phyloP scores from a whole-genome alignment of 495 filamentous ascomycete species.

The Penicillium robsamsonii region DNA sequence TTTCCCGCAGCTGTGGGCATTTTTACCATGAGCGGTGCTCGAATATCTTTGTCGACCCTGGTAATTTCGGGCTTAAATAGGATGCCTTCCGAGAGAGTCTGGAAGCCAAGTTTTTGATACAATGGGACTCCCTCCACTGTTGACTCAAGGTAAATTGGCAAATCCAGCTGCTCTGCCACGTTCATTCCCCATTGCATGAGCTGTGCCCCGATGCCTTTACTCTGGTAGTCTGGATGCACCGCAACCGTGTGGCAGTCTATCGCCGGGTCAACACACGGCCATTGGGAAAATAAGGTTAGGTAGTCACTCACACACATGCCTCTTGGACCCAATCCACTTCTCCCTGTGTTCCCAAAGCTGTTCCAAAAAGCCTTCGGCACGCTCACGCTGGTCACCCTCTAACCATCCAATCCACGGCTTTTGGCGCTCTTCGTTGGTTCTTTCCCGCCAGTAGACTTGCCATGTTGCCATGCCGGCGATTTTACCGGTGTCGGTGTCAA shows the following conservation, averaged over 20 bases:
- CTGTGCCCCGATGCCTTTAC: constrained; percentile 5
- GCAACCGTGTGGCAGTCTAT: constrained; percentile 15
- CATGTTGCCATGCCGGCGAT: constrained; percentile 19
- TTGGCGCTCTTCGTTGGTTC: constrained; percentile 6
- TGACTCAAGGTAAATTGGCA: constrained; percentile 12
- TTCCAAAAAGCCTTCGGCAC: constrained; percentile 4
- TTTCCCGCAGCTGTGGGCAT: constrained; percentile 8
- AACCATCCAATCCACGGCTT: constrained; percentile 18
- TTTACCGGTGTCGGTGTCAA: constrained; percentile 31
- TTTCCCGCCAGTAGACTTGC: constrained; percentile 18
- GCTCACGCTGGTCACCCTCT: constrained; percentile 5
- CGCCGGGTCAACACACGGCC: not conserved
- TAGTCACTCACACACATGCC: constrained; percentile 11
- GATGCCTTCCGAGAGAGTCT: constrained; percentile 5
- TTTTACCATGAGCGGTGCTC: constrained; percentile 15
- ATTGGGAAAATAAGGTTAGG: not conserved
- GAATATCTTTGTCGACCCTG: constrained; percentile 3
- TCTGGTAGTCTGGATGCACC: constrained; percentile 13
- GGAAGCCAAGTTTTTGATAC: constrained; percentile 10
- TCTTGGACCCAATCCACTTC: constrained; percentile 4
- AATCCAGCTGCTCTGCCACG: not conserved
- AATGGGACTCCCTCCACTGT: constrained; percentile 10
- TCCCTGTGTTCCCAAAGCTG: constrained; percentile 5
- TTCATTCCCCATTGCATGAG: constrained; percentile 17
- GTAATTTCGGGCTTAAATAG: constrained; percentile 11